Evolutionary conservation across 257 asterid genomes (phyloP).

Genomic region (Lycium barbarum): DNA sequence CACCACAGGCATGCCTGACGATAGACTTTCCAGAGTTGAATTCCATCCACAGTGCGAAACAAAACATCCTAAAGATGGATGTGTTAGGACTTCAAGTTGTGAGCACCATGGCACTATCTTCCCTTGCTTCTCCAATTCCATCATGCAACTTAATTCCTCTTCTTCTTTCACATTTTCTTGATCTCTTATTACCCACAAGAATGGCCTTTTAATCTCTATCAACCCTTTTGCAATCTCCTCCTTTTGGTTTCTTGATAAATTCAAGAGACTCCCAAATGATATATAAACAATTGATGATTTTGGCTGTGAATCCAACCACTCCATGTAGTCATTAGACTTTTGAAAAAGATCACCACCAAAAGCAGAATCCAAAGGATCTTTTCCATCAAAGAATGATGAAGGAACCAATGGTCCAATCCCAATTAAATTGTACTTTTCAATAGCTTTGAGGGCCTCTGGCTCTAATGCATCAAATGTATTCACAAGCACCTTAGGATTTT

Average conservation of each 20-base stretch:
- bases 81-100: constrained; percentile 41
- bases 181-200: constrained; percentile 48
- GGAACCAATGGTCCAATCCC: constrained; percentile 53
- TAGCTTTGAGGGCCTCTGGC: constrained; percentile 30
- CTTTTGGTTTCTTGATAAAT: constrained; percentile 33
- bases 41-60: constrained; percentile 51
- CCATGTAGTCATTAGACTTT: constrained; percentile 26
- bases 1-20: constrained; percentile 37
- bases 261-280: constrained; percentile 44
- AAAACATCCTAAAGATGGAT: constrained; percentile 47
- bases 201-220: constrained; percentile 33
- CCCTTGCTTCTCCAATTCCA: constrained; percentile 39
- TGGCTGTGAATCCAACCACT: constrained; percentile 42
- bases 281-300: constrained; percentile 40
- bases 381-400: constrained; percentile 33
- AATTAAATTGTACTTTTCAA: constrained; percentile 37
- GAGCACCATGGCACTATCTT: constrained; percentile 52
- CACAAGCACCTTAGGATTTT: constrained; percentile 32
- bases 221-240: constrained; percentile 41
- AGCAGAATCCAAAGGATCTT: constrained; percentile 29
- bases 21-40: constrained; percentile 39
- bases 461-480: constrained; percentile 45
- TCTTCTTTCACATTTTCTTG: constrained; percentile 4
- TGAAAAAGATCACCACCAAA: constrained; percentile 34
- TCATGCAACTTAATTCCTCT: constrained; percentile 31